Percentiles rank a stretch among this genome's conserved stretches.
These are phyloP conservation scores for Chamaecrista fasciculata DNA, from an alignment of 306 rosid species.

Conservation along the genomic window DNA sequence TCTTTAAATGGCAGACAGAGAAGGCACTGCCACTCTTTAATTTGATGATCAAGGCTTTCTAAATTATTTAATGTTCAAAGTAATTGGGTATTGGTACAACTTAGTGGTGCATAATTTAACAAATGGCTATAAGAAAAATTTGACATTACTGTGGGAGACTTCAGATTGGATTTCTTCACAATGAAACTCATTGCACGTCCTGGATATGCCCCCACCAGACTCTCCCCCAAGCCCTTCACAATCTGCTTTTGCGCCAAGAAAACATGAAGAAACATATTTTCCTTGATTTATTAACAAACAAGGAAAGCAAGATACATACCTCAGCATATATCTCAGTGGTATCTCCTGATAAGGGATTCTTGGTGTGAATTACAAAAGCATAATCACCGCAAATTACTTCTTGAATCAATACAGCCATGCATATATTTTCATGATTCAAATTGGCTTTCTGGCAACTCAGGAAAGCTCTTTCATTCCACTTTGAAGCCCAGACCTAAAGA, in stretches of 20 bases:
- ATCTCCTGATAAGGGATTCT: slow-evolving; percentile 30
- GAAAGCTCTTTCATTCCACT: slow-evolving; percentile 44
- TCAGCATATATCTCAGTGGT: slow-evolving; percentile 37
- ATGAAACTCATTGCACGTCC: slow-evolving; percentile 42
- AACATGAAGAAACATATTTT: background rate
- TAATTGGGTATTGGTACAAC: background rate
- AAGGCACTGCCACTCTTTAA: background rate
- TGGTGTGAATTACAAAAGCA: slow-evolving; percentile 41
- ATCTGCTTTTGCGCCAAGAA: slow-evolving; percentile 26
- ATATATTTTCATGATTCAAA: slow-evolving; percentile 28
- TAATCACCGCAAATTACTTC: slow-evolving; percentile 35
- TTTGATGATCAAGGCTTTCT: background rate
- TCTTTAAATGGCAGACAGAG: background rate
- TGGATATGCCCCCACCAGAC: slow-evolving; percentile 35
- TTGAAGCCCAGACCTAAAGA: slow-evolving; percentile 44
- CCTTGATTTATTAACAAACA: background rate
- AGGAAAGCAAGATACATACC: slow-evolving; percentile 16
- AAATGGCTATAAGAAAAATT: background rate
- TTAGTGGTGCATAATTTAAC: background rate
- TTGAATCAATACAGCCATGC: slow-evolving; percentile 40
- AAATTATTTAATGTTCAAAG: background rate
- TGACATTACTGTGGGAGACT: slow-evolving; percentile 28
- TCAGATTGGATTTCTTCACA: slow-evolving; percentile 30
- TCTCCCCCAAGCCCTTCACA: slow-evolving; percentile 43
- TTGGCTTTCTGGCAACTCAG: slow-evolving; percentile 33